Evolutionary conservation across 805 yeast genomes (phyloP).

Genomic region (Starmerella kuoi): DNA sequence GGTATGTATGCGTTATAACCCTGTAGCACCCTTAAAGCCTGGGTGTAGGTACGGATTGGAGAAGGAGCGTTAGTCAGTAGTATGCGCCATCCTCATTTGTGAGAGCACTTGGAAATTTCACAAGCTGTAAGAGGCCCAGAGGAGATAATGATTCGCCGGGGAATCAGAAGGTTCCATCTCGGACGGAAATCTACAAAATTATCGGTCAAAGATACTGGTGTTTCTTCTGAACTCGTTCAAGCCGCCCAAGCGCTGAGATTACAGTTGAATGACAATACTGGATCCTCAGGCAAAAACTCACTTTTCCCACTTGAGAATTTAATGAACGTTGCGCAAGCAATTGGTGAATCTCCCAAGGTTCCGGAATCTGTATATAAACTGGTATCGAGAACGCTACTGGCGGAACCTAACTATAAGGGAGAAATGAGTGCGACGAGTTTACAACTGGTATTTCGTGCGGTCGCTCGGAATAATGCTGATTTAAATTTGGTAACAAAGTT

Average conservation of each 20-base stretch:
- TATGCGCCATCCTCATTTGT: too few relatives aligned
- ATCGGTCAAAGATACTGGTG: not conserved
- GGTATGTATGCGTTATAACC: too few relatives aligned
- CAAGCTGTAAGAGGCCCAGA: not conserved
- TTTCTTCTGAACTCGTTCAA: conserved; percentile 8
- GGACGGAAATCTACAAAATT: conserved; percentile 1
- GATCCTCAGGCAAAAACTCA: not conserved
- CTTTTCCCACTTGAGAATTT: not conserved
- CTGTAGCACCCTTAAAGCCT: too few relatives aligned
- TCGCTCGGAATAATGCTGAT: conserved; percentile 5
- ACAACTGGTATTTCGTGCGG: conserved; percentile 18
- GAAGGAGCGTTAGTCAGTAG: too few relatives aligned
- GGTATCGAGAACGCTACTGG: conserved; percentile 15
- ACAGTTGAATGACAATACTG: conserved; percentile 2
- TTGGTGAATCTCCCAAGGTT: conserved; percentile 2
- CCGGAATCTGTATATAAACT: conserved; percentile 18
- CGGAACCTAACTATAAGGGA: conserved; percentile 4
- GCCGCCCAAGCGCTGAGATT: conserved; percentile 16
- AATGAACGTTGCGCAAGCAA: conserved; percentile 10
- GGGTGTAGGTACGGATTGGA: too few relatives aligned
- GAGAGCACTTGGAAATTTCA: too few relatives aligned
- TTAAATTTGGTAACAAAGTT: conserved; percentile 19
- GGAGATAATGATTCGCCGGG: not conserved
- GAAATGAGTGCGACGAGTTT: conserved; percentile 6
- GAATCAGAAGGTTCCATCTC: conserved; percentile 4